Percentiles rank a stretch among this genome's conserved stretches.
These are phyloP conservation scores for Fusarium xyrophilum DNA, from an alignment of 2,329 filamentous ascomycete genomes.

Conservation along the genomic window DNA sequence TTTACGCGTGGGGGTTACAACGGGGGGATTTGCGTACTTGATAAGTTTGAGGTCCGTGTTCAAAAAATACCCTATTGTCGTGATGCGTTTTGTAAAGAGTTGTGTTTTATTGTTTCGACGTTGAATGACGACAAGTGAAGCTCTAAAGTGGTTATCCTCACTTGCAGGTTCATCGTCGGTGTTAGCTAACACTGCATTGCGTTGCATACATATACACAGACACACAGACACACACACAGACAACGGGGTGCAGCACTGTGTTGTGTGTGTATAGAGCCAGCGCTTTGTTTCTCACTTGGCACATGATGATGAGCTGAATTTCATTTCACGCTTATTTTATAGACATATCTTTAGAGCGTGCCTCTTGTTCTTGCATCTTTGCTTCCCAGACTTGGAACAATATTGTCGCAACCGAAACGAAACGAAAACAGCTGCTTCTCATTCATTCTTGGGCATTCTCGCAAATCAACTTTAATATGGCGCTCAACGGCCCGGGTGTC, in stretches of 20 bases:
- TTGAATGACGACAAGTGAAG: neutral
- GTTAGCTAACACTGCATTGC: neutral
- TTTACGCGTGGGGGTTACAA: neutral
- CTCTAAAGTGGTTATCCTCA: neutral
- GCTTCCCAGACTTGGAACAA: too few species aligned
- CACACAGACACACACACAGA: neutral
- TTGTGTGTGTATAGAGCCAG: neutral
- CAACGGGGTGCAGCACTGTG: neutral
- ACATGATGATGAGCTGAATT: neutral
- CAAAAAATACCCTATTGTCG: neutral
- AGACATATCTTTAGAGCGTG: neutral
- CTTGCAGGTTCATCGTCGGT: neutral
- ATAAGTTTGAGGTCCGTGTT: neutral
- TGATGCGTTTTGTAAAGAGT: neutral
- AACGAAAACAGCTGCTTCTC: neutral
- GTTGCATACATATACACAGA: neutral
- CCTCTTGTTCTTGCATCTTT: neutral
- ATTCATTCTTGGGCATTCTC: neutral
- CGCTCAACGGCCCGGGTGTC: conserved; percentile 40
- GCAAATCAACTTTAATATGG: conserved; percentile 24
- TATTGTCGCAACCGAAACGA: too few species aligned
- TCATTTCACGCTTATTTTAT: neutral
- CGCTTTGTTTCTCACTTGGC: neutral
- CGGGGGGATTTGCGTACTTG: neutral
- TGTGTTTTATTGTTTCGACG: neutral